These are phyloP conservation scores for Mrakia gelida DNA, from an alignment of 768 basidiomycete genomes.

Conservation along the genomic window DNA sequence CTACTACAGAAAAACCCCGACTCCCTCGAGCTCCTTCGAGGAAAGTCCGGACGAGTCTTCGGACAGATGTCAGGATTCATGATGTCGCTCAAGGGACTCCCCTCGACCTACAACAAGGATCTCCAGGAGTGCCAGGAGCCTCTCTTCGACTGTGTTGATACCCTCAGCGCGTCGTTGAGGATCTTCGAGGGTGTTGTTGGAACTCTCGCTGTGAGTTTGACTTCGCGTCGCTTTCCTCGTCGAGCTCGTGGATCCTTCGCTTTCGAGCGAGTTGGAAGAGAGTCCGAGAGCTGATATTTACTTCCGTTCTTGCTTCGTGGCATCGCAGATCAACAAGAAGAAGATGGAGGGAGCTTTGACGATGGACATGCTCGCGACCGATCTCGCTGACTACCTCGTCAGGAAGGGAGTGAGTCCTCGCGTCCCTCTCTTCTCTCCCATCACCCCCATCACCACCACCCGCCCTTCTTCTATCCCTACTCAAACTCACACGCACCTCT, in stretches of 20 bases:
- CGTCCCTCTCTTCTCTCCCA: background rate
- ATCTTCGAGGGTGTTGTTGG: conserved; percentile 93
- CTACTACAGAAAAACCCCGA: conserved; percentile 48
- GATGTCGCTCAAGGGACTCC: conserved; percentile 94
- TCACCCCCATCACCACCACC: too few relatives aligned
- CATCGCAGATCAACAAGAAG: conserved; percentile 68
- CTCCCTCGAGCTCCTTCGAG: conserved; percentile 88
- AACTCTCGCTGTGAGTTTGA: conserved; percentile 68
- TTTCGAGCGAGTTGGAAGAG: too few relatives aligned
- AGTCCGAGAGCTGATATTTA: background rate
- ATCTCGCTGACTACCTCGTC: conserved; percentile 96
- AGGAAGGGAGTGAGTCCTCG: conserved; percentile 78
- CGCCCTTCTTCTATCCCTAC: background rate
- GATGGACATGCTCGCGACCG: conserved; percentile 98
- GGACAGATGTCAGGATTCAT: conserved; percentile 97
- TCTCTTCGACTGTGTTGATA: conserved; percentile 88
- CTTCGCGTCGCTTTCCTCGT: background rate
- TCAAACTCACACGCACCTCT: background rate
- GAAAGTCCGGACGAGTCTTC: conserved; percentile 90
- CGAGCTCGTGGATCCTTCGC: too few relatives aligned
- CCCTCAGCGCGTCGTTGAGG: conserved; percentile 75
- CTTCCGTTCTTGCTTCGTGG: too few relatives aligned
- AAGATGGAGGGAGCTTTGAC: conserved; percentile 89
- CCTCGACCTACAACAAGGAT: conserved; percentile 99
- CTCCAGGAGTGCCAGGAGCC: conserved; percentile 98